phyloP scores from a whole-genome alignment of 2,329 filamentous ascomycete genomes.

The Diaporthe velutina region DNA sequence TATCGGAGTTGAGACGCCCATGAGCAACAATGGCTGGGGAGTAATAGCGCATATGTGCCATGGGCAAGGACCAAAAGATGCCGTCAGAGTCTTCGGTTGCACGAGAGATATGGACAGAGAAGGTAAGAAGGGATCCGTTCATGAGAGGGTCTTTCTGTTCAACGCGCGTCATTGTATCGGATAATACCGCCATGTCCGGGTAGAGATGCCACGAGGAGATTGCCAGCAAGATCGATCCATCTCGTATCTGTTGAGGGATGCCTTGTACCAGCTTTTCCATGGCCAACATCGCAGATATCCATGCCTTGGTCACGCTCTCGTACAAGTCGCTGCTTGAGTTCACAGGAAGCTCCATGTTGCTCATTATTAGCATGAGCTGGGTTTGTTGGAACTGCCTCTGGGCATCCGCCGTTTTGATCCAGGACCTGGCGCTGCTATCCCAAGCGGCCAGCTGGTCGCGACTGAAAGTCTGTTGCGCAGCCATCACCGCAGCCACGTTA shows the following conservation, averaged over 20 bases:
- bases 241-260: constrained; percentile 43
- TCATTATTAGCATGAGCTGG: constrained; percentile 47
- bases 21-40: not conserved
- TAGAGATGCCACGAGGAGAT: constrained; percentile 53
- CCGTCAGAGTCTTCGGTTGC: not conserved
- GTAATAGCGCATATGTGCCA: not conserved
- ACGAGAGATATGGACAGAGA: not conserved
- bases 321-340: constrained; percentile 44
- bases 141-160: not conserved
- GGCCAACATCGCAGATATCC: constrained; percentile 45
- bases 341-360: constrained; percentile 46
- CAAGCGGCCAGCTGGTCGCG: constrained; percentile 49
- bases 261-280: constrained; percentile 48
- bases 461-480: constrained; percentile 35
- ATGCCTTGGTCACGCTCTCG: constrained; percentile 46
- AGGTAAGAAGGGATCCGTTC: not conserved
- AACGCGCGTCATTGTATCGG: not conserved
- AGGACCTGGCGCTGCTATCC: constrained; percentile 54
- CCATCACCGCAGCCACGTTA: not conserved
- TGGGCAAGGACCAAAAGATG: not conserved
- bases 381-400: constrained; percentile 44
- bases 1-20: not conserved
- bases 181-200: constrained; percentile 46
- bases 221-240: constrained; percentile 47
- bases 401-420: constrained; percentile 50